Evolutionary conservation across 441 rosid genomes (phyloP).

Genomic region (Croton laevigatus): DNA sequence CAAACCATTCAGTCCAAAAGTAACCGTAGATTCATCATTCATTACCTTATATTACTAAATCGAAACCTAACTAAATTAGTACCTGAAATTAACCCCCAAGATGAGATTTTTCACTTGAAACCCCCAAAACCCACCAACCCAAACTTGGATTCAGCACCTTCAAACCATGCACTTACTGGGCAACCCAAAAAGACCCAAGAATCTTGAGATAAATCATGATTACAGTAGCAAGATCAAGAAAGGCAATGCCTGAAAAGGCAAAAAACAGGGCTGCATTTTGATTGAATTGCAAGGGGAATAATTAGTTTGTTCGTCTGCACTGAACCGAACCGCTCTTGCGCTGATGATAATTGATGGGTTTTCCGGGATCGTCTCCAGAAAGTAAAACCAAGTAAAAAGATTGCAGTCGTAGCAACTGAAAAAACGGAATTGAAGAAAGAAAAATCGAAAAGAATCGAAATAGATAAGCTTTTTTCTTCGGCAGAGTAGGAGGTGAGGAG

Average conservation of each 20-base stretch:
- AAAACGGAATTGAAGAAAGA: not conserved
- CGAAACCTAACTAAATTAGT: not conserved
- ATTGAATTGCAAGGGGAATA: slow-evolving; percentile 8
- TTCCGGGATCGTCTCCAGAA: not conserved
- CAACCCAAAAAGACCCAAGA: slow-evolving; percentile 12
- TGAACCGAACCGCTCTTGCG: not conserved
- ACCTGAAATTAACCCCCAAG: slow-evolving; percentile 21
- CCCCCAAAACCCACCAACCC: not conserved
- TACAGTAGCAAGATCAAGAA: slow-evolving; percentile 9
- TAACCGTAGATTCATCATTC: slow-evolving; percentile 4
- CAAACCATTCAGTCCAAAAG: not conserved
- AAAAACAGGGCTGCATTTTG: slow-evolving; percentile 21
- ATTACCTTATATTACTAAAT: not conserved
- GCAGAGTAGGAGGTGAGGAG: not conserved
- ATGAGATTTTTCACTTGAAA: slow-evolving; percentile 3
- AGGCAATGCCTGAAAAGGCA: not conserved
- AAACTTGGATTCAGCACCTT: not conserved
- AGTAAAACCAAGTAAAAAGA: not conserved
- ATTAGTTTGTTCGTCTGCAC: not conserved
- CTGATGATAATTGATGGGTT: slow-evolving; percentile 5
- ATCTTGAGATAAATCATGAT: slow-evolving; percentile 27
- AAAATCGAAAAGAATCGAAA: not conserved
- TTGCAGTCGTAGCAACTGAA: not conserved
- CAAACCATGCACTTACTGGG: slow-evolving; percentile 14
- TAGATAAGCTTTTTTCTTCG: slow-evolving; percentile 4